phyloP scores from a whole-genome alignment of 192 early-diverging fungal genomes.

The Umbelopsis ramanniana region DNA sequence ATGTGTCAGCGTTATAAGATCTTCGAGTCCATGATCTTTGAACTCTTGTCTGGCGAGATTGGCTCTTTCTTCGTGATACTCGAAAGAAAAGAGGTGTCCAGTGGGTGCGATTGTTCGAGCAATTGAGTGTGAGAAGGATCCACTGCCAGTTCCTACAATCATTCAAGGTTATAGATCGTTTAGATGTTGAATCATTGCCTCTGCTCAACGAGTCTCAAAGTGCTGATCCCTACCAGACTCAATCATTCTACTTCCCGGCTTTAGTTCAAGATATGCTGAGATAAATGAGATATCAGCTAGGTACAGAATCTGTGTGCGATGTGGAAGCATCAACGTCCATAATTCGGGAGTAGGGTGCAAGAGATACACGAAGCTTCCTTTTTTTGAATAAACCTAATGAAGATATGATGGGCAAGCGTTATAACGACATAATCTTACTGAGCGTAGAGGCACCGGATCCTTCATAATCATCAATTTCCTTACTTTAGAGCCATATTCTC shows the following conservation, averaged over 20 bases:
- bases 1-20: constrained; percentile 73
- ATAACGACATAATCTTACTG: background rate
- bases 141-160: constrained; percentile 79
- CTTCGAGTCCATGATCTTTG: constrained; percentile 68
- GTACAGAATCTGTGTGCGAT: constrained; percentile 97
- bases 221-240: constrained; percentile 67
- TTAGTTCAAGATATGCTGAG: constrained; percentile 77
- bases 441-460: background rate
- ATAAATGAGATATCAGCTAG: constrained; percentile 94
- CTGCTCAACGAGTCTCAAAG: background rate
- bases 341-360: constrained; percentile 94
- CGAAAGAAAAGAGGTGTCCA: constrained; percentile 92
- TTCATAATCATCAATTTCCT: too few species aligned
- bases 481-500: constrained; percentile 83
- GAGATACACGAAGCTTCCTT: constrained; percentile 76
- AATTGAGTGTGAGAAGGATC: constrained; percentile 97
- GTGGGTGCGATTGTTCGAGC: constrained; percentile 84
- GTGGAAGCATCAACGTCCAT: constrained; percentile 91
- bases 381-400: background rate
- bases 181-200: background rate
- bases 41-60: constrained; percentile 77
- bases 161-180: background rate
- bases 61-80: constrained; percentile 87
- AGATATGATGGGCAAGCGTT: background rate
- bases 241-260: constrained; percentile 82